phyloP scores from a whole-genome alignment of 768 basidiomycete genomes.

The Psilocybe tampanensis region DNA sequence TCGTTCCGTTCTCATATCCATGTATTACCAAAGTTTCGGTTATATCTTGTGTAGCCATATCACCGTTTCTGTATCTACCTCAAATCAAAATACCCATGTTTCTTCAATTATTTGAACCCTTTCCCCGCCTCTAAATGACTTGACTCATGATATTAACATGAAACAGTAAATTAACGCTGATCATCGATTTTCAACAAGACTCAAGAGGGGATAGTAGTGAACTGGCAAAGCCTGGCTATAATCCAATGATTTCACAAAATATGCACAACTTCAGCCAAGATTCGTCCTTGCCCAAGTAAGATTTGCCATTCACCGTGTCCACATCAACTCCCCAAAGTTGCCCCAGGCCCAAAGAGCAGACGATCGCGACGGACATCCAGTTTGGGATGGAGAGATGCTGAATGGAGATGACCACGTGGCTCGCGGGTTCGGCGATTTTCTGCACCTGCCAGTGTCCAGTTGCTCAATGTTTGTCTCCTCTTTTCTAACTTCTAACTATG shows the following conservation, averaged over 20 bases:
- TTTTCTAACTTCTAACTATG: neutral
- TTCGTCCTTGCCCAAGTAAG: too few species aligned
- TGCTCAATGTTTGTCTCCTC: neutral
- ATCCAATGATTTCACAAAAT: too few species aligned
- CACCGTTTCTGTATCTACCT: neutral
- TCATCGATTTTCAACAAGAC: too few species aligned
- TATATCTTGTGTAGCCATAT: neutral
- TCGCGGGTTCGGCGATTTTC: neutral
- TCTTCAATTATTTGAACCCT: neutral
- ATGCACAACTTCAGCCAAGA: too few species aligned
- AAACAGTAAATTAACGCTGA: too few species aligned
- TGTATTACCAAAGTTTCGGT: neutral
- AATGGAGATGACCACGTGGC: neutral
- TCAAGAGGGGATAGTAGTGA: too few species aligned
- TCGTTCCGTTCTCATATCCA: neutral
- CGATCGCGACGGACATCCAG: neutral
- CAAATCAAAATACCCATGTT: neutral
- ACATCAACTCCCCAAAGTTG: too few species aligned
- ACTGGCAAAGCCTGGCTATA: too few species aligned
- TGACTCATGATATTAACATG: too few species aligned
- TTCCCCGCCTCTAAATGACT: too few species aligned
- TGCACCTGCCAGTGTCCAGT: too few species aligned
- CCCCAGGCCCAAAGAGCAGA: neutral
- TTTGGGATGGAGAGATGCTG: conserved; percentile 5
- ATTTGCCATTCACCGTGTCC: too few species aligned